Base-by-base conservation (phyloP, 352 stramenopile species). In the Globisporangium splendens region DNA sequence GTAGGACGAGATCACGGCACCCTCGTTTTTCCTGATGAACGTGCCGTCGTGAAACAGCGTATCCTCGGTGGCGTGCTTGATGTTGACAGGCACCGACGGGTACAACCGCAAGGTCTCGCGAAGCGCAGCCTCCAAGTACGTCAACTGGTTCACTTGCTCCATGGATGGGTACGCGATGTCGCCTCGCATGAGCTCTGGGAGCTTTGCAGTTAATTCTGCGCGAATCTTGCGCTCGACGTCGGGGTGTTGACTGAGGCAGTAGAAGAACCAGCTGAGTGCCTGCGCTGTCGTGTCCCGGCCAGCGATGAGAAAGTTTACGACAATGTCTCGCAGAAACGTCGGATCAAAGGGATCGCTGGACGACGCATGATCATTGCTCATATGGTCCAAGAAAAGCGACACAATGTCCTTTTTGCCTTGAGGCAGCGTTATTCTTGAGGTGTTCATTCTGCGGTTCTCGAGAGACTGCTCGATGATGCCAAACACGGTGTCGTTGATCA, bases 251-350 rank as follows among this genome's bases (percentile, higher is more conserved):
- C 33, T 49, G 11, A 89, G 44, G 24, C 70, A 60, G 44, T 72
- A 73, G 31, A 88, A 70, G 31, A 83, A 65, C 80, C 78, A 89
- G 12, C 56, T 61, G 17, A 90, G 52, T 2, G 73, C 66, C 38
- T 73, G 72, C 0, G 78, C 69, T 11, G 75, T 86, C 0, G 80
- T 83, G 63, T 91, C 80, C 0, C 77, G 67, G 17, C 76, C 78
- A 46, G 72, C 80, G 47, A 89, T 56, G n/a, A 91, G 48, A 51
- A 91, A 79, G 35, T 70, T 80, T 39, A 89, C 50, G 17, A 82
- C 63, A 38, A 91, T 62, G 59, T 85, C 74, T 8, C 74, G 73
- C 22, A 88, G 57, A 22, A 71, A 68, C n/a, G 50, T 54, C n/a
- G 54, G 48, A 24, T 66, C 55, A 21, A 69, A 56, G 3, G 38